Base-by-base conservation (phyloP, 495 filamentous ascomycete species). In the Hyaloscypha bicolor region DNA sequence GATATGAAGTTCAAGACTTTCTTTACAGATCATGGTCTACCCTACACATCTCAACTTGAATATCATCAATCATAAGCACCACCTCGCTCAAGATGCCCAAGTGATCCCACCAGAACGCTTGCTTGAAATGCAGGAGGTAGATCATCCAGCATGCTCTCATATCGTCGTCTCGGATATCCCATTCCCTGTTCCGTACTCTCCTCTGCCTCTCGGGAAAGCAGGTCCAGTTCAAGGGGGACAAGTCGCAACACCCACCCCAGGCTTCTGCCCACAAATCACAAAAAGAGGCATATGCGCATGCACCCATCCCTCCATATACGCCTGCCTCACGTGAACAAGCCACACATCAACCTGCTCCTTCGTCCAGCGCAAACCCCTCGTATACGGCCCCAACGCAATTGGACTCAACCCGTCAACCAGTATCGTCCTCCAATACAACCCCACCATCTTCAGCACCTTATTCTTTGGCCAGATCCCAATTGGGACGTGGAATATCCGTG, bases 381-480 rank as follows among this genome's bases (percentile, higher is more conserved):
- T 91, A 67, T 89, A 79, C 16, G 88, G 82, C 12, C 86, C 86
- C 55, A 89, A 72, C n/a, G 83, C 87, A 65, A 90, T 85, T 5
- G 87, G 85, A 69, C 87, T 79, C 55, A 88, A 75, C 19, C 88
- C 87, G 69, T 89, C 83, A 2, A 87, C 68, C 48, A 86, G 71
- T 60, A 90, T 87, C 55, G 83, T 87, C 65, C 81, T 78, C 69
- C 81, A 85, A 55, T 82, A 83, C 30, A 83, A 55, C 11, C 90
- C 90, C 29, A 91, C 85, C 66, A 84, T 82, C 73, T 89, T 90
- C 71, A 90, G 71, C 19, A 81, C 78, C 51, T 80, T 82, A 65
- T 91, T 87, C 71, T 79, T 85, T 8, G 88, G 80, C 90, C 90
- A 92, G 1, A 83, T 81, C 1, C 88, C 88, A 64, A 90, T 80